Evolutionary conservation across 2,329 filamentous ascomycete species (phyloP).

Genomic region (Mycogone perniciosa): DNA sequence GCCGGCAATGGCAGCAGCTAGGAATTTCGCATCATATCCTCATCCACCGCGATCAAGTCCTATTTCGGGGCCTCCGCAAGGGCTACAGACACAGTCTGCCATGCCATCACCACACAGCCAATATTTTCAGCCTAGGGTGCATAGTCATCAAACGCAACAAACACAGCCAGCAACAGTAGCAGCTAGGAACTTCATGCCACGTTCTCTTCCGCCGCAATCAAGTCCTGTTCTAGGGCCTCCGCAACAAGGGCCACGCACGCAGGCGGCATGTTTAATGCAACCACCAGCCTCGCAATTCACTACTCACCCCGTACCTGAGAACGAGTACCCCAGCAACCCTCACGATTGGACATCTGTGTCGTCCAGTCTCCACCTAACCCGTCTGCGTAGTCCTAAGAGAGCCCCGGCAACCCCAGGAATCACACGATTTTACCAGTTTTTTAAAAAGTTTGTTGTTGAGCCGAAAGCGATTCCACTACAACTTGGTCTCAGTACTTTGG

Average conservation of each 20-base stretch:
- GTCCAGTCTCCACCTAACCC: slow-evolving; percentile 41
- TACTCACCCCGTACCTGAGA: slow-evolving; percentile 1
- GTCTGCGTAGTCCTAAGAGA: slow-evolving; percentile 42
- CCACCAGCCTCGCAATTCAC: slow-evolving; percentile 1
- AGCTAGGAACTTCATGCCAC: no score
- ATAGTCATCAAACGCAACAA: no score
- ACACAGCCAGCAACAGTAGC: no score
- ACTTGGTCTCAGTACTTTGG: slow-evolving; percentile 35
- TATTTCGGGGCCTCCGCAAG: no score
- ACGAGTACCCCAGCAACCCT: slow-evolving; percentile 36
- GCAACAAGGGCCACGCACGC: background rate
- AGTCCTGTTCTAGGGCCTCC: background rate
- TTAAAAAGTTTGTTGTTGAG: slow-evolving; percentile 43
- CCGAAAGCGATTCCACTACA: slow-evolving; percentile 37
- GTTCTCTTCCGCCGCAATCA: no score
- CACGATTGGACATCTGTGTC: slow-evolving; percentile 36
- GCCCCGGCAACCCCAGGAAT: slow-evolving; percentile 20
- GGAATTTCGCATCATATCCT: no score
- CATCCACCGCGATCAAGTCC: no score
- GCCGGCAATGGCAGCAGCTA: no score
- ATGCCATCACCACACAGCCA: no score
- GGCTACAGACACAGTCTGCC: no score
- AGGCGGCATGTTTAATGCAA: background rate
- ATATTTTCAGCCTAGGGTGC: no score
- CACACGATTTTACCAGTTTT: slow-evolving; percentile 49